Conservation (phyloP, 805 yeast species). For the Tanozyma kutaoensis region DNA sequence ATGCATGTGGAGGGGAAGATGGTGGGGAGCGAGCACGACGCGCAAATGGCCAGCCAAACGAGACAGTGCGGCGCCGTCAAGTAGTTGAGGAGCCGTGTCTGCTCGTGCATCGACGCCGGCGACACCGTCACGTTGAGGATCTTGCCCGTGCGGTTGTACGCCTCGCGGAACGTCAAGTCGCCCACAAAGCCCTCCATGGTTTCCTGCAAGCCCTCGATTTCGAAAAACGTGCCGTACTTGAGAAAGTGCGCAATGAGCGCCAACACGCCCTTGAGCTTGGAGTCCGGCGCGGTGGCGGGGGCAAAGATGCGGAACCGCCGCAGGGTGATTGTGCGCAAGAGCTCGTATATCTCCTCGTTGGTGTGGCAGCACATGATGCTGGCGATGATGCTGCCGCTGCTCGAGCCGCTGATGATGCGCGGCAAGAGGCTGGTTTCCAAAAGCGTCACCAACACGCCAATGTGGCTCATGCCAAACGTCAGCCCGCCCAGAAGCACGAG, state of each 20-base stretch:
- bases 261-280: conserved; percentile 34
- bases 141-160: conserved; percentile 85
- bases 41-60: conserved; percentile 84
- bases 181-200: conserved; percentile 77
- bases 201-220: conserved; percentile 51
- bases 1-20: conserved; percentile 78
- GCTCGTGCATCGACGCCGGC: conserved; percentile 82
- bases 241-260: conserved; percentile 37
- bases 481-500: conserved; percentile 94
- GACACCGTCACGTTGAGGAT: conserved; percentile 92
- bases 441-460: conserved; percentile 79
- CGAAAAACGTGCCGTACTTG: conserved; percentile 85
- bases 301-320: conserved; percentile 36
- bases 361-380: conserved; percentile 73
- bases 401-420: conserved; percentile 80
- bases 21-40: conserved; percentile 90
- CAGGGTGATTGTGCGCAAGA: conserved; percentile 51
- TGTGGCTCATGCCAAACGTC: conserved; percentile 83
- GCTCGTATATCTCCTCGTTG: conserved; percentile 49
- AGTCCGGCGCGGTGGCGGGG: conserved; percentile 7
- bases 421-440: conserved; percentile 70
- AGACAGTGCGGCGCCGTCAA: conserved; percentile 72
- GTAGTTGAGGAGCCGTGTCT: conserved; percentile 70
- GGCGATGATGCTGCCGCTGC: conserved; percentile 94
- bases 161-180: conserved; percentile 85